Percentiles rank a stretch among this genome's conserved stretches.
These are phyloP conservation scores for Trichoderma asperelloides DNA, from an alignment of 495 filamentous ascomycete species.

Conservation along the genomic window DNA sequence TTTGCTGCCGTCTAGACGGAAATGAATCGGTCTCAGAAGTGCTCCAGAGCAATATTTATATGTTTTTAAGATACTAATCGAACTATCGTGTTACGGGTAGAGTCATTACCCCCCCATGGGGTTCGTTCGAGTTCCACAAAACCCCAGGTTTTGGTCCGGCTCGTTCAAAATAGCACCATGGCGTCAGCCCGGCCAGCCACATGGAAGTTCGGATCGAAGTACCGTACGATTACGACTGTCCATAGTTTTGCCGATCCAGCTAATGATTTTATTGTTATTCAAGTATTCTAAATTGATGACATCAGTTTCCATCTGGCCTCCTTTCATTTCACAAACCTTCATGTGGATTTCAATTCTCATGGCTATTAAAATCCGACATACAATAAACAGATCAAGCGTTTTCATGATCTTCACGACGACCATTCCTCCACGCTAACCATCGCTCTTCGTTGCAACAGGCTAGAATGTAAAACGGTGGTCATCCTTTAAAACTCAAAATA, in stretches of 20 bases:
- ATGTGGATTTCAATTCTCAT: too few relatives aligned
- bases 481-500: too few relatives aligned
- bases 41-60: background rate
- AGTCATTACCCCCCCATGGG: background rate
- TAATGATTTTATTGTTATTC: background rate
- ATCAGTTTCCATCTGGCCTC: too few relatives aligned
- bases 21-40: background rate
- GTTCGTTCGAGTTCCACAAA: background rate
- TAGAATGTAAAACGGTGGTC: background rate
- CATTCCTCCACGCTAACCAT: too few relatives aligned
- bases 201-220: background rate
- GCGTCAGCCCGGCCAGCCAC: background rate
- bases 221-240: background rate
- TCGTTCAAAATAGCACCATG: background rate
- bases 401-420: too few relatives aligned
- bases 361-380: too few relatives aligned
- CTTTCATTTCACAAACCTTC: too few relatives aligned
- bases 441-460: too few relatives aligned
- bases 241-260: background rate
- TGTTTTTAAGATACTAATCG: background rate
- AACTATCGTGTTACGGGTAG: background rate
- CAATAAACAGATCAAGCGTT: too few relatives aligned
- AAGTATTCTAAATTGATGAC: too few relatives aligned
- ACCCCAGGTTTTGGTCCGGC: slow-evolving; percentile 4
- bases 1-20: background rate